Evolutionary conservation across 164 flowering plant genomes (phyloP), one percentile per base, ranked within the genome.

Genomic region (Santalum album): DNA sequence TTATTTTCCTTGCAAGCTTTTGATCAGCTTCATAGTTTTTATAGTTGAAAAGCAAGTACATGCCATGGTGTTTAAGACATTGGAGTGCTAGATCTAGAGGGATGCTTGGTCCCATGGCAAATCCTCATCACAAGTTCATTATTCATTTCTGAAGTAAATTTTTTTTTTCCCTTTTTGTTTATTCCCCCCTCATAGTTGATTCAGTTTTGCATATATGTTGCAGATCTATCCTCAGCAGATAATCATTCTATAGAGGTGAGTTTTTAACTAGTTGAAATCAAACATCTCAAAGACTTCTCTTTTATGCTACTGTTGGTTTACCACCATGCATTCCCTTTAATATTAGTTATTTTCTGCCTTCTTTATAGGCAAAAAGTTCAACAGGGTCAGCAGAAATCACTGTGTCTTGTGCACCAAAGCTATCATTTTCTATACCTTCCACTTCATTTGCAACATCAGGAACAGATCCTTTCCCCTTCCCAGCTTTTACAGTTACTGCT

Each of bases 401-500:
- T 24, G 60, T 60, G 49, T 51, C 74, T 19, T 63, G 84, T 35
- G 62, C 67, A 25, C 56, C 70, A 3, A 85, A 75, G 63, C 61
- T 72, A 18, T 74, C 80, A 10, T 70, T 74, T 35, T 66, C 86
- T 26, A 24, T 72, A 56, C 76, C 82, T 60, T 79, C 83, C 50
- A 62, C 75, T 56, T 67, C 86, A 32, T 59, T 70, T 29, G 60
- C 84, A 43, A 56, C 57, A 25, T 61, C 82, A 22, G 62, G 51
- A 18, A 46, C 59, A 25, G 75, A 70, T 42, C 68, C 79, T 49
- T 54, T 72, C 25, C 62, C 75, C 12, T 60, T 71, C 45, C 72
- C 49, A 45, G 55, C 46, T 57, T 72, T 65, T 51, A 44, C 57
- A 7, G 58, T 43, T 60, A 70, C 77, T 51, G 54, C 72, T 0